Evolutionary conservation across 1,284 basidiomycete genomes (phyloP).

Genomic region (Apiotrichum akiyoshidainum): DNA sequence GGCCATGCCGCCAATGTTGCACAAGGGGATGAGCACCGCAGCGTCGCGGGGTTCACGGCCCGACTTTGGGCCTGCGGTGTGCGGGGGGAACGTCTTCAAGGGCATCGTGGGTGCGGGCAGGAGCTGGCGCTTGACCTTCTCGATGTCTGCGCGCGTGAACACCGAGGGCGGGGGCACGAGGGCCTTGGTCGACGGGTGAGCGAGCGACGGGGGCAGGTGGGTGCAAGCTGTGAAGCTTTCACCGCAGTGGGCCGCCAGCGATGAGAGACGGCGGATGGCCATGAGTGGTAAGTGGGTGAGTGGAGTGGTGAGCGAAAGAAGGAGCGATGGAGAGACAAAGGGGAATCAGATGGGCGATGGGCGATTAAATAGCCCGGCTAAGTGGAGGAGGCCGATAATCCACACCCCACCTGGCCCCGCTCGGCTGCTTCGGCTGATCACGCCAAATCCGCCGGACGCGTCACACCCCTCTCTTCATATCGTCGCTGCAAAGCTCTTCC

Average conservation of each 20-base stretch:
- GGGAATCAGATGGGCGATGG: too few relatives aligned
- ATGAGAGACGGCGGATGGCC: not conserved
- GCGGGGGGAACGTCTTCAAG: slow-evolving; percentile 24
- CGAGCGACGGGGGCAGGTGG: not conserved
- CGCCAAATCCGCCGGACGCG: too few relatives aligned
- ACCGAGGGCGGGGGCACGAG: slow-evolving; percentile 11
- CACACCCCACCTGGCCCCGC: too few relatives aligned
- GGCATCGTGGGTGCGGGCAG: slow-evolving; percentile 14
- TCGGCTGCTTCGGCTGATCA: too few relatives aligned
- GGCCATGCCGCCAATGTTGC: slow-evolving; percentile 34
- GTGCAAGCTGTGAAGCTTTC: not conserved
- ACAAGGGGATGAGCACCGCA: slow-evolving; percentile 42
- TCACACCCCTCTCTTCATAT: too few relatives aligned
- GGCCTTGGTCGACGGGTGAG: not conserved
- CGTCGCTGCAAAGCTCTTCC: too few relatives aligned
- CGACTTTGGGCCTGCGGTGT: slow-evolving; percentile 19
- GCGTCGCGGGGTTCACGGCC: slow-evolving; percentile 25
- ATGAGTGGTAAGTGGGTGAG: not conserved
- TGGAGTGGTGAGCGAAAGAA: too few relatives aligned
- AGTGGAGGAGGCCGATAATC: too few relatives aligned
- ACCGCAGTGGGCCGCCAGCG: not conserved
- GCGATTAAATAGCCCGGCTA: too few relatives aligned
- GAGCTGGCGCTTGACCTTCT: slow-evolving; percentile 21
- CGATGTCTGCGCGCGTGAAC: slow-evolving; percentile 31
- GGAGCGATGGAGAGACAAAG: too few relatives aligned